Evolutionary conservation across 495 filamentous ascomycete species (phyloP), one percentile per base, ranked within the genome.

Genomic region (Eremomyces bilateralis): DNA sequence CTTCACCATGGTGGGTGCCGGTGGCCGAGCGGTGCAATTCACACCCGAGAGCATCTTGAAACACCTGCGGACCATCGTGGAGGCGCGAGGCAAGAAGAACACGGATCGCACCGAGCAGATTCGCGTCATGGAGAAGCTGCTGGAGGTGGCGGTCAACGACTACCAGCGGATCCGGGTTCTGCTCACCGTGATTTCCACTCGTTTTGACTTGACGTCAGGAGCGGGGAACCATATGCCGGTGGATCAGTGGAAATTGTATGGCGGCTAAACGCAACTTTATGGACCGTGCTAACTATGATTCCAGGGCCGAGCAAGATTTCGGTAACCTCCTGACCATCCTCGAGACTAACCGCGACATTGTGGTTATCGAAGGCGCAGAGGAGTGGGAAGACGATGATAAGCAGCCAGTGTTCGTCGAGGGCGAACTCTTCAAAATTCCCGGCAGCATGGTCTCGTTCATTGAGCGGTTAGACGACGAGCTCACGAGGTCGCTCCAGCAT

Each of bases 351-450:
- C 10, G 4, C 20, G 69, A 83, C 41, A 71, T 82, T 44, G 62
- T 95, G 34, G 76, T 97, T 28, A 62, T 84, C 35, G 88, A 95
- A 55, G 70, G 64, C 41, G 88, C 84, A 12, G 88, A 99, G 42
- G 90, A 99, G 51, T 95, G 88, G 88, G 88, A 99, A 46, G 90
- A 99, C 53, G 88, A 95, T 44, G 90, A 95, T 42, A 93, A 90
- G 58, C 69, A 70, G 20, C 88, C 88, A 15, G 63, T 64, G 21
- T 59, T 80, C 44, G 65, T 61, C 12, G 46, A 61, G 5, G 81
- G 72, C 39, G 72, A 92, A 56, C 72, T 70, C 37, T 69, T 85
- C 54, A 76, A 77, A 56, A 73, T 99, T 42, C 80, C 90, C 11
- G 88, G 88, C 50, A 93, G 80, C 55, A 62, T 94, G 37, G 80